Conservation (phyloP, 176 grass and related monocot genomes). For the Avena insularis region DNA sequence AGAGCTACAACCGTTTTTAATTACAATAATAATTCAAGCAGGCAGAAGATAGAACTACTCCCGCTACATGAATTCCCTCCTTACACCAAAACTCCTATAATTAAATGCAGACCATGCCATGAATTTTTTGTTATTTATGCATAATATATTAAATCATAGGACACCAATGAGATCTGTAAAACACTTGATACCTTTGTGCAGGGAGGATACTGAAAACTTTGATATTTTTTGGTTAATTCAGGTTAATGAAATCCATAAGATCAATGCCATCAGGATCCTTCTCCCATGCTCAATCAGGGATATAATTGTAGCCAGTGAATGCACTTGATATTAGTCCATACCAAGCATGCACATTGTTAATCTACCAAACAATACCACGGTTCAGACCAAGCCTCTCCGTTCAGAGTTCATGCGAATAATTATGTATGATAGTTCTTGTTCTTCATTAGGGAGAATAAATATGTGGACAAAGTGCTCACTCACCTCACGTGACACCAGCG, state of each 20-base stretch:
- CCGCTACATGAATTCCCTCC: slow-evolving; percentile 75
- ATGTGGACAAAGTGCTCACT: too few relatives aligned
- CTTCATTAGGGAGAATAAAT: too few relatives aligned
- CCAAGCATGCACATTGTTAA: slow-evolving; percentile 62
- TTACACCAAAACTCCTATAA: slow-evolving; percentile 80
- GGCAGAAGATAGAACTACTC: slow-evolving; percentile 89
- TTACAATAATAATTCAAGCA: slow-evolving; percentile 84
- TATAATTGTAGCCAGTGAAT: slow-evolving; percentile 90
- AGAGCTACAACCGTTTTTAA: slow-evolving; percentile 59
- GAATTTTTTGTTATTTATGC: neutral
- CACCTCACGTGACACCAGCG: too few relatives aligned
- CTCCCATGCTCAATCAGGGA: slow-evolving; percentile 74
- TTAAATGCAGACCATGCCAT: slow-evolving; percentile 25
- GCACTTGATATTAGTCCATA: slow-evolving; percentile 68
- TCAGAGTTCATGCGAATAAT: too few relatives aligned
- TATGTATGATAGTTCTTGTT: too few relatives aligned
- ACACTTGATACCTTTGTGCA: slow-evolving; percentile 63
- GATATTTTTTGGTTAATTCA: slow-evolving; percentile 75
- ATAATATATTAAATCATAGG: neutral
- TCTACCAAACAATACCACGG: too few relatives aligned
- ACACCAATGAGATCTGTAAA: neutral
- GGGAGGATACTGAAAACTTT: slow-evolving; percentile 91
- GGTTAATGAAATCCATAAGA: slow-evolving; percentile 87
- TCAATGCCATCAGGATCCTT: slow-evolving; percentile 68
- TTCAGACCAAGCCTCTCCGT: too few relatives aligned